These are phyloP conservation scores for Podospora fimiseda DNA, from an alignment of 495 filamentous ascomycete species.

Conservation along the genomic window DNA sequence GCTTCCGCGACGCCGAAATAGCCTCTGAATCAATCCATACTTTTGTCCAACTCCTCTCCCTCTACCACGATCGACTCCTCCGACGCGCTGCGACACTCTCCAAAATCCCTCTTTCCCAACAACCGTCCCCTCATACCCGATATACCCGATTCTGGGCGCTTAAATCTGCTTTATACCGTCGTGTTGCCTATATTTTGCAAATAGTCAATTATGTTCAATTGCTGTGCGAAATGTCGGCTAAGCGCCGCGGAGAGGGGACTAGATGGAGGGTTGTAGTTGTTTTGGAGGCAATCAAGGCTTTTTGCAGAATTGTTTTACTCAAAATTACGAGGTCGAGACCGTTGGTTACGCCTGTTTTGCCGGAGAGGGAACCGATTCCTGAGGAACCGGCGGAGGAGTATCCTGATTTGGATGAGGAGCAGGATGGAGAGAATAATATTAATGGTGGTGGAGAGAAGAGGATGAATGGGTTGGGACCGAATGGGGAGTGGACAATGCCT, in stretches of 20 bases:
- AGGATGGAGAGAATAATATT: too few relatives aligned
- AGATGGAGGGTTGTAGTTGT: constrained; percentile 88
- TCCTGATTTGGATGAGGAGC: constrained; percentile 36
- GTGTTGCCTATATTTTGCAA: constrained; percentile 71
- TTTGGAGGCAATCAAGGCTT: constrained; percentile 78
- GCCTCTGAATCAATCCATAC: constrained; percentile 91
- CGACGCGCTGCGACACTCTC: constrained; percentile 51
- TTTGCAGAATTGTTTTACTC: constrained; percentile 77
- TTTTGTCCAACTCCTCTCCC: constrained; percentile 77
- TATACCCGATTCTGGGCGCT: constrained; percentile 88
- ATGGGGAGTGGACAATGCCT: constrained; percentile 85
- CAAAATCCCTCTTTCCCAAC: constrained; percentile 35
- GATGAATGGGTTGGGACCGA: constrained; percentile 10
- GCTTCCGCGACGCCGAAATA: constrained; percentile 88
- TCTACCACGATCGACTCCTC: constrained; percentile 92
- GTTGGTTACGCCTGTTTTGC: constrained; percentile 75
- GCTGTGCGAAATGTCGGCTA: constrained; percentile 78
- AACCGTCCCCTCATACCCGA: constrained; percentile 70
- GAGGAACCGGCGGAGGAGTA: constrained; percentile 43
- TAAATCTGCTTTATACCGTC: constrained; percentile 66
- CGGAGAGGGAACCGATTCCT: constrained; percentile 69
- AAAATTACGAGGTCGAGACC: constrained; percentile 78
- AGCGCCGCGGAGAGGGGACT: constrained; percentile 70
- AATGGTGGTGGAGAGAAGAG: too few relatives aligned
- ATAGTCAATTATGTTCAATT: constrained; percentile 91